These are phyloP conservation scores for Antitrichia curtipendula DNA, from an alignment of 225 moss, liverwort and hornwort genomes.

Conservation along the genomic window DNA sequence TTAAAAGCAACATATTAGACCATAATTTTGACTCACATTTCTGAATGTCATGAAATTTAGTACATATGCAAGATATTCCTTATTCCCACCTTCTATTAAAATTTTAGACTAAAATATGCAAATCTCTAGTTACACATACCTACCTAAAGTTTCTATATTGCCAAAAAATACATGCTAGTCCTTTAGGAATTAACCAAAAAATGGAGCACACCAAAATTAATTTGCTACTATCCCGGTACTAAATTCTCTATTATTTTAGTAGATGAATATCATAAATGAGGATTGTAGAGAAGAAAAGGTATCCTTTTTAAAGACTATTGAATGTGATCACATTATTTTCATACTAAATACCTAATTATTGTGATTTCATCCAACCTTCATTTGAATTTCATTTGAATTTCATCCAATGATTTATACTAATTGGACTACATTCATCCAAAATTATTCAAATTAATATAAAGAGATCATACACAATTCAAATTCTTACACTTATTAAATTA, in stretches of 20 bases:
- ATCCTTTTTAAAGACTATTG: not conserved
- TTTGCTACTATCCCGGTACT: rapidly evolving
- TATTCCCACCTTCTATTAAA: too few species aligned
- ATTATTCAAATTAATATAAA: not conserved
- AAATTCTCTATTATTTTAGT: not conserved
- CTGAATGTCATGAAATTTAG: too few species aligned
- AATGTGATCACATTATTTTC: not conserved
- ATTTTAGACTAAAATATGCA: too few species aligned
- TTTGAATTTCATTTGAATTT: not conserved
- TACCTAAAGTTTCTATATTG: too few species aligned
- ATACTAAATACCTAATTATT: not conserved
- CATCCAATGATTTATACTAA: not conserved
- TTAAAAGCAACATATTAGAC: too few species aligned
- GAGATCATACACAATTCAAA: too few species aligned
- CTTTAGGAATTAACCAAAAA: too few species aligned
- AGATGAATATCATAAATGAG: not conserved
- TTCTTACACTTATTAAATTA: too few species aligned
- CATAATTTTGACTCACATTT: too few species aligned
- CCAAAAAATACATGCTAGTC: too few species aligned
- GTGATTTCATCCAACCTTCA: not conserved
- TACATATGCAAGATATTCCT: too few species aligned
- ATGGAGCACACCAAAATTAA: not conserved
- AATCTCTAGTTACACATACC: too few species aligned
- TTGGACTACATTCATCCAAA: not conserved
- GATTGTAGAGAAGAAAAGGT: rapidly evolving